These are phyloP conservation scores for Fusarium bulbicola DNA, from an alignment of 2,329 filamentous ascomycete species.

Conservation along the genomic window DNA sequence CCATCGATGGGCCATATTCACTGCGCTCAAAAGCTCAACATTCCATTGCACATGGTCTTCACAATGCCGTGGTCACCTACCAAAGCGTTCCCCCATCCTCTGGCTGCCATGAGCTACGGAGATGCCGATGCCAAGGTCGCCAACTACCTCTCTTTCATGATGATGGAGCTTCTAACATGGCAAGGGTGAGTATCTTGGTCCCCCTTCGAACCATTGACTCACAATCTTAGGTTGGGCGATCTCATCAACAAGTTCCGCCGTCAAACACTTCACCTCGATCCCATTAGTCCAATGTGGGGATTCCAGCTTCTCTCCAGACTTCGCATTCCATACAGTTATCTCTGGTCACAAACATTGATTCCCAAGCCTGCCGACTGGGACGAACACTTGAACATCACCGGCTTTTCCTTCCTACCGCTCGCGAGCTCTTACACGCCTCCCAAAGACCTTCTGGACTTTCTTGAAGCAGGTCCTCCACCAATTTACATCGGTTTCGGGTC, in stretches of 20 bases:
- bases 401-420: constrained; percentile 68
- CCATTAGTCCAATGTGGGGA: constrained; percentile 72
- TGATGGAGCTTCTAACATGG: constrained; percentile 79
- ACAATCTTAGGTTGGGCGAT: constrained; percentile 63
- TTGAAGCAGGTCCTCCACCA: constrained; percentile 65
- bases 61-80: constrained; percentile 80
- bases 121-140: constrained; percentile 36
- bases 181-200: constrained; percentile 59
- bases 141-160: constrained; percentile 43
- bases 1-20: constrained; percentile 62
- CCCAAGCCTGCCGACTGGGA: constrained; percentile 72
- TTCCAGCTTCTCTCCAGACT: constrained; percentile 70
- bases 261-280: constrained; percentile 68
- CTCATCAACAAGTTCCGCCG: constrained; percentile 76
- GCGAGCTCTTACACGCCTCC: constrained; percentile 63
- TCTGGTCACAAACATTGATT: constrained; percentile 74
- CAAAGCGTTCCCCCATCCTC: constrained; percentile 38
- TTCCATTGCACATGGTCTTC: constrained; percentile 62
- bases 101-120: constrained; percentile 50
- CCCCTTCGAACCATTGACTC: not conserved
- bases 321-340: constrained; percentile 73
- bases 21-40: constrained; percentile 58
- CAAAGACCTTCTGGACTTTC: constrained; percentile 62
- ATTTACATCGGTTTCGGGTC: constrained; percentile 75
- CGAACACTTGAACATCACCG: constrained; percentile 65